Conservation (phyloP, 495 filamentous ascomycete species). For the Aspergillus diversus region DNA sequence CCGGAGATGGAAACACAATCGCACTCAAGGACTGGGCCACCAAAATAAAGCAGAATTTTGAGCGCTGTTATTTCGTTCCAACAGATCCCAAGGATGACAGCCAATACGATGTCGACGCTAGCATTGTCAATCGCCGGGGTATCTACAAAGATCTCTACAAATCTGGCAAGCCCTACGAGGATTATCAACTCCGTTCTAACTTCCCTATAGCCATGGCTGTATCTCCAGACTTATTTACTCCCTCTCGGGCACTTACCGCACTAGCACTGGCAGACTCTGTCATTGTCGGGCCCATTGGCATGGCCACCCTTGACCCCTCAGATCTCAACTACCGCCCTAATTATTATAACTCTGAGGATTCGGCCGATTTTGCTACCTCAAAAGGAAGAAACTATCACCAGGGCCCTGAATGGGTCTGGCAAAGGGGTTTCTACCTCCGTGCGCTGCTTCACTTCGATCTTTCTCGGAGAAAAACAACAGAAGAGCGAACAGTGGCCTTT, state of each 20-base stretch:
- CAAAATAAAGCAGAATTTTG: constrained; percentile 83
- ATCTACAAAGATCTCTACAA: constrained; percentile 98
- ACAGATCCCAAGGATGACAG: constrained; percentile 64
- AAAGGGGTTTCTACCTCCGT: constrained; percentile 89
- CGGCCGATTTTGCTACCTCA: constrained; percentile 80
- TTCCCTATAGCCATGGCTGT: constrained; percentile 96
- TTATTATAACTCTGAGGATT: constrained; percentile 95
- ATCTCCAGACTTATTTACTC: constrained; percentile 83
- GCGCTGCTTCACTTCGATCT: constrained; percentile 91
- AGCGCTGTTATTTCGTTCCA: constrained; percentile 87
- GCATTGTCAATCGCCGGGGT: constrained; percentile 81
- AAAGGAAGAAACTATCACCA: constrained; percentile 98
- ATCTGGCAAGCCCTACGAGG: constrained; percentile 92
- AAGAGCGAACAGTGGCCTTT: constrained; percentile 79
- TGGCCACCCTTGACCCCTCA: constrained; percentile 91
- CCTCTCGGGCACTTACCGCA: constrained; percentile 72
- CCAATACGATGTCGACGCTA: constrained; percentile 78
- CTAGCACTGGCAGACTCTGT: constrained; percentile 77
- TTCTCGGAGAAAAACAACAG: constrained; percentile 62
- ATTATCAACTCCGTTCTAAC: constrained; percentile 94
- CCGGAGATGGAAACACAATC: constrained; percentile 58
- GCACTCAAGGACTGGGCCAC: constrained; percentile 80
- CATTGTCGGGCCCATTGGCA: constrained; percentile 85
- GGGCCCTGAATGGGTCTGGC: constrained; percentile 99
- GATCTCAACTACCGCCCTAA: constrained; percentile 92